Base-by-base conservation (phyloP, 2,329 filamentous ascomycete species). In the Botrytis fragariae region DNA sequence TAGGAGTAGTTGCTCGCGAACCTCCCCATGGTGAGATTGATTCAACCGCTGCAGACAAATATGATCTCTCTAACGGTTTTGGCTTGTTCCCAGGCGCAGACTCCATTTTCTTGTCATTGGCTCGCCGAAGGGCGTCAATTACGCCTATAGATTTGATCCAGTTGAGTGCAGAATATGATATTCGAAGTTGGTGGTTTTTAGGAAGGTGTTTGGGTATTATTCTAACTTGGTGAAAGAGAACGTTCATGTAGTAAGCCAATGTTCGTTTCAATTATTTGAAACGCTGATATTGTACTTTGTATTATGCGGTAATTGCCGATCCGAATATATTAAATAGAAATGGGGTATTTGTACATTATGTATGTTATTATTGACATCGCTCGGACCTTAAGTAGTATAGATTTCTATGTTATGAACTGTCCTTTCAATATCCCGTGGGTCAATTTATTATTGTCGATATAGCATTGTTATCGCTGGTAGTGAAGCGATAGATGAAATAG, bases 1-100 rank as follows among this genome's bases (percentile, higher is more conserved):
- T 84, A 3, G 87, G 86, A 3, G 86, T 87, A 29, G 84, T 82
- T 69, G 84, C 85, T 72, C 86, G 85, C 74, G 81, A 85, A 10
- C 79, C 82, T 44, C 84, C 85, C 89, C 89, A 91, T 0, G 88
- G 88, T 72, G 89, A 89, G 74, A 91, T 87, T 0, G 88, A 89
- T 74, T 89, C 88, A 54, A 91, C 87, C 45, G 89, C 88, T 29
- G 87, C 88, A 61, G 86, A 86, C 44, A 90, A 81, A 77, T 90
- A 90, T 3, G 87, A 88, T 81, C 86, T 90, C 79, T 90, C 88
- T 48, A 81, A 75, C 29, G 45, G 63, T 54, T 74, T 73, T 51
- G 86, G 85, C 62, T 77, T 79, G 51, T 73, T 76, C 67, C 78
- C 78, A 37, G 79, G 74, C 72, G 73, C 71, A 35, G 69, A 71